Evolutionary conservation across 2,329 filamentous ascomycete genomes (phyloP).

Genomic region (Trichophyton rubrum): DNA sequence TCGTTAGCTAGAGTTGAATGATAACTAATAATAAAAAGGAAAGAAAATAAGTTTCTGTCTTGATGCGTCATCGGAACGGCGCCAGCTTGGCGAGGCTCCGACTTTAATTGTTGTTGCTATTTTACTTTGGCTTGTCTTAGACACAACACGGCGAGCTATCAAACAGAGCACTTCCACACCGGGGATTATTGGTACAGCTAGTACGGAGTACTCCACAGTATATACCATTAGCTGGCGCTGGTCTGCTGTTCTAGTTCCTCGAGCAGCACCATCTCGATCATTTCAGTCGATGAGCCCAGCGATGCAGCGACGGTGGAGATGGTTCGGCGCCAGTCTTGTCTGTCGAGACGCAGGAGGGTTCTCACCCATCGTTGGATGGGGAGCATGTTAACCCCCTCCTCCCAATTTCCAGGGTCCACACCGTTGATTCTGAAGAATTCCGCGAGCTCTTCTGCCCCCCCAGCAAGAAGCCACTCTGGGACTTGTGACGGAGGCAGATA

Average conservation of each 20-base stretch:
- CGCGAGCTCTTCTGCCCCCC: conserved; percentile 24
- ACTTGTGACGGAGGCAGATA: conserved; percentile 11
- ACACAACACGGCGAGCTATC: background rate
- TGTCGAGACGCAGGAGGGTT: conserved; percentile 20
- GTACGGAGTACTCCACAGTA: background rate
- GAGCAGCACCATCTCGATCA: conserved; percentile 26
- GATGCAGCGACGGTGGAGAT: conserved; percentile 16
- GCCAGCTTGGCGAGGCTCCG: background rate
- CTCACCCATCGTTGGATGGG: conserved; percentile 28
- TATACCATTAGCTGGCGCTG: background rate
- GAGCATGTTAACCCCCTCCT: conserved; percentile 23
- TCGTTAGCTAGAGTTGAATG: too few species aligned
- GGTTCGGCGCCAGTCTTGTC: conserved; percentile 19
- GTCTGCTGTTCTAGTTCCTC: conserved; percentile 26
- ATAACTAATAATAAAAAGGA: background rate
- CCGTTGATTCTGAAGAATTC: conserved; percentile 28
- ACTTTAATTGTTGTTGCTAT: too few species aligned
- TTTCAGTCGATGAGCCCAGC: conserved; percentile 7
- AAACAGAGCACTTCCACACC: background rate
- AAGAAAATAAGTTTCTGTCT: background rate
- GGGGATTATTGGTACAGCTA: background rate
- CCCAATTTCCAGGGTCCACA: conserved; percentile 33
- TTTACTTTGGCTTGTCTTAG: background rate
- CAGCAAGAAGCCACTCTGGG: conserved; percentile 14
- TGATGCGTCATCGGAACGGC: background rate